Evolutionary conservation across 352 stramenopile genomes (phyloP).

Genomic region (Thalassiosira hispida): DNA sequence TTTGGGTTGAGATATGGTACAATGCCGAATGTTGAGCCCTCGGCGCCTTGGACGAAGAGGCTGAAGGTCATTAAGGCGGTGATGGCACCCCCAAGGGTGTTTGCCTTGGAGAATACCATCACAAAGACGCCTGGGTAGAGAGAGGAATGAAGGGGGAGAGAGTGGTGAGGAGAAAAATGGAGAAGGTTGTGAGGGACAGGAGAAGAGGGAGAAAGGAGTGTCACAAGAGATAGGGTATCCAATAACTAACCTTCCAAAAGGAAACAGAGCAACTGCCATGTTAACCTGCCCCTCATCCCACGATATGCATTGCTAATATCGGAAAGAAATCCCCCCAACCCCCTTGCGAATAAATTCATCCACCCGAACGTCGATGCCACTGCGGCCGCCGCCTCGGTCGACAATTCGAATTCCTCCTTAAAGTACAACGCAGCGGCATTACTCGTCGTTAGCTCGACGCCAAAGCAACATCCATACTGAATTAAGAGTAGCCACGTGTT

Average conservation of each 20-base stretch:
- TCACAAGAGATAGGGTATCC: background rate
- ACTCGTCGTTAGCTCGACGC: conserved; percentile 93
- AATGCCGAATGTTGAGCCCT: conserved; percentile 82
- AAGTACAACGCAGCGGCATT: conserved; percentile 93
- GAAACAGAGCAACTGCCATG: conserved; percentile 87
- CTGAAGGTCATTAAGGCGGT: conserved; percentile 89
- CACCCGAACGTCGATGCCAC: conserved; percentile 89
- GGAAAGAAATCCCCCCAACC: conserved; percentile 87
- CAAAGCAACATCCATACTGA: conserved; percentile 93
- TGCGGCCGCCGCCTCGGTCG: conserved; percentile 85
- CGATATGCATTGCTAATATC: conserved; percentile 86
- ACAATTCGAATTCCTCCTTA: conserved; percentile 79
- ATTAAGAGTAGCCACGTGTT: conserved; percentile 91
- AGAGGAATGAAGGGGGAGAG: background rate
- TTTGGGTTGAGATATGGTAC: conserved; percentile 82
- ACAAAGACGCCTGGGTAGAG: conserved; percentile 8
- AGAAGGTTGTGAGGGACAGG: background rate
- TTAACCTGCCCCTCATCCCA: conserved; percentile 89
- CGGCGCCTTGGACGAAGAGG: conserved; percentile 81
- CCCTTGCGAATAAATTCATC: conserved; percentile 91
- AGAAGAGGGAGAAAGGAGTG: background rate
- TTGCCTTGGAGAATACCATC: conserved; percentile 82
- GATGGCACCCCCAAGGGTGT: conserved; percentile 85
- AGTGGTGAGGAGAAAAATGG: background rate
- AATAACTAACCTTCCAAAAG: conserved; percentile 75